Evolutionary conservation across 140 eudicot genomes (phyloP).

Genomic region (Flaveria floridana): DNA sequence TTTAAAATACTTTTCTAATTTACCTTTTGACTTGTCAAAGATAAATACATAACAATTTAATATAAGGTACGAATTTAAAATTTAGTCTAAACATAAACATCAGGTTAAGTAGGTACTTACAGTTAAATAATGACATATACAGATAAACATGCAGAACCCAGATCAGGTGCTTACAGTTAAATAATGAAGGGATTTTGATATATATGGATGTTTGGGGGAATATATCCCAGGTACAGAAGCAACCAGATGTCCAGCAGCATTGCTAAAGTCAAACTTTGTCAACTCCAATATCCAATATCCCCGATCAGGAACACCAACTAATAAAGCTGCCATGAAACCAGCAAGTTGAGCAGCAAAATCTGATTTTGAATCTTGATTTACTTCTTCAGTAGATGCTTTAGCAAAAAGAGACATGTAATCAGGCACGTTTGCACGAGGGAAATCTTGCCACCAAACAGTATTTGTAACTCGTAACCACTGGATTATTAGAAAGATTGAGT

Average conservation of each 20-base stretch:
- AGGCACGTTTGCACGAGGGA: conserved; percentile 51
- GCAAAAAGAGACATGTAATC: conserved; percentile 56
- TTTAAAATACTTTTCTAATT: neutral
- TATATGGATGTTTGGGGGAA: conserved; percentile 51
- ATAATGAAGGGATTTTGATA: conserved; percentile 39
- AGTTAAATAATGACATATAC: neutral
- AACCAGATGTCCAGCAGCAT: conserved; percentile 71
- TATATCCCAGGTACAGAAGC: conserved; percentile 89
- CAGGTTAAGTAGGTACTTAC: neutral
- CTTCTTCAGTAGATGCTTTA: conserved; percentile 44
- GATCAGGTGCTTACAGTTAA: conserved; percentile 45
- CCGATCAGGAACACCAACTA: conserved; percentile 74
- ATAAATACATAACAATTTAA: neutral
- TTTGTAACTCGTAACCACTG: conserved; percentile 82
- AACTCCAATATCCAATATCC: conserved; percentile 71
- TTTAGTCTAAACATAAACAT: neutral
- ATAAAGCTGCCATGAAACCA: conserved; percentile 73
- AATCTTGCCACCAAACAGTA: conserved; percentile 97
- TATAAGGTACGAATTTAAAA: neutral
- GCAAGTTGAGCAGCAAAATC: conserved; percentile 95
- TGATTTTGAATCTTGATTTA: conserved; percentile 42
- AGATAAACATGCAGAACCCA: conserved; percentile 16
- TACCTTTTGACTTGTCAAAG: neutral
- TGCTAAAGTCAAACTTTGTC: conserved; percentile 67
- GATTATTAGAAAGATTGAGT: conserved; percentile 22